phyloP scores from a whole-genome alignment of 2,329 filamentous ascomycete genomes.

The Beauveria varroae region DNA sequence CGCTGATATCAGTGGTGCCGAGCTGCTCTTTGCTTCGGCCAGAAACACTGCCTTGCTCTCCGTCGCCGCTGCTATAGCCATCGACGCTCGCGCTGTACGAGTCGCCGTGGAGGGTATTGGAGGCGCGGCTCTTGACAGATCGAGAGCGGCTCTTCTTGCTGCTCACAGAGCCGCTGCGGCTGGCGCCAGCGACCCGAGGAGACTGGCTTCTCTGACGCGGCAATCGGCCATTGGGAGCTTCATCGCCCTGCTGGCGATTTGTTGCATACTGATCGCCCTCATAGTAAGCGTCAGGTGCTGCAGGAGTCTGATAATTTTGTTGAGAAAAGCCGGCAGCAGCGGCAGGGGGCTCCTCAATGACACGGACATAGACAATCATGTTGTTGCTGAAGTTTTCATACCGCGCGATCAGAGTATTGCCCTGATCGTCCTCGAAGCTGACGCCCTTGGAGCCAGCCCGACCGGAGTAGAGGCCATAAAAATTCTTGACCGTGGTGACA shows the following conservation, averaged over 20 bases:
- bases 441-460: constrained; percentile 66
- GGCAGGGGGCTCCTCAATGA: constrained; percentile 57
- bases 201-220: constrained; percentile 75
- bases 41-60: constrained; percentile 62
- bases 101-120: constrained; percentile 46
- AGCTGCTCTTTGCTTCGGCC: constrained; percentile 78
- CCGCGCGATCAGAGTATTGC: constrained; percentile 85
- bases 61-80: constrained; percentile 83
- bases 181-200: constrained; percentile 57
- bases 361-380: constrained; percentile 89
- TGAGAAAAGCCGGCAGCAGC: constrained; percentile 31
- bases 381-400: constrained; percentile 93
- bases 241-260: constrained; percentile 45
- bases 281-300: constrained; percentile 38
- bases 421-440: constrained; percentile 87
- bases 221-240: constrained; percentile 57
- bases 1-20: constrained; percentile 92
- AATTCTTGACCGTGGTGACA: constrained; percentile 97
- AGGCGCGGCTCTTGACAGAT: constrained; percentile 59
- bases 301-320: constrained; percentile 26
- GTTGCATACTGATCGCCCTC: constrained; percentile 45
- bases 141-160: constrained; percentile 62
- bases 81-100: constrained; percentile 56
- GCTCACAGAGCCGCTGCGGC: constrained; percentile 58
- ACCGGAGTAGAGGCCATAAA: constrained; percentile 88